A percentile compares a stretch with the other conserved stretches of the same genome.
phyloP scores from a whole-genome alignment of 768 basidiomycete species.

The Naganishia randhawae region DNA sequence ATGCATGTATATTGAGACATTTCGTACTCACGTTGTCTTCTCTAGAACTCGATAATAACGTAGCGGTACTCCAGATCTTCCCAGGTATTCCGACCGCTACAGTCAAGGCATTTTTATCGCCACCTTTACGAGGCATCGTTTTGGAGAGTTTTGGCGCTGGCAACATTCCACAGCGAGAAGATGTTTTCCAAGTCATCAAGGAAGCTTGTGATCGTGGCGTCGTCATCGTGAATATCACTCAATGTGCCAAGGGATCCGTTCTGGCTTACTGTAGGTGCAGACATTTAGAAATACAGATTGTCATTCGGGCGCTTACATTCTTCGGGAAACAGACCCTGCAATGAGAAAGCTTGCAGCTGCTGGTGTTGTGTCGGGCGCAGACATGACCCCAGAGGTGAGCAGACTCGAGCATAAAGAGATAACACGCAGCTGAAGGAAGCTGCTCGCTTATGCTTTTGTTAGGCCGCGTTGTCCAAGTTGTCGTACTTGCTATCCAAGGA shows the following conservation, averaged over 20 bases:
- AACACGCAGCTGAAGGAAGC: background rate
- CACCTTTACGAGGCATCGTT: conserved; percentile 69
- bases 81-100: conserved; percentile 77
- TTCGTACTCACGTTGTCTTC: background rate
- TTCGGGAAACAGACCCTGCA: conserved; percentile 21
- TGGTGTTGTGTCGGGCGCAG: conserved; percentile 79
- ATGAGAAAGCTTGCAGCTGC: conserved; percentile 38
- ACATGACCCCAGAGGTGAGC: conserved; percentile 91
- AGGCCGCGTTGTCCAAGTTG: conserved; percentile 84
- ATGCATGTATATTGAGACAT: background rate
- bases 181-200: conserved; percentile 69
- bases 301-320: conserved; percentile 56
- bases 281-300: conserved; percentile 55
- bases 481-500: conserved; percentile 79
- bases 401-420: no score
- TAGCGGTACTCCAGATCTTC: conserved; percentile 56
- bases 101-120: conserved; percentile 69
- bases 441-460: conserved; percentile 43
- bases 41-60: conserved; percentile 25
- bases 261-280: conserved; percentile 49
- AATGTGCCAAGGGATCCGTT: conserved; percentile 82
- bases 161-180: conserved; percentile 78
- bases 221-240: conserved; percentile 78
- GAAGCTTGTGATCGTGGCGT: conserved; percentile 78
- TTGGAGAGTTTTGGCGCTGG: conserved; percentile 90